Percentiles rank a stretch among this genome's conserved stretches.
Conservation (phyloP, 148 eudicot species). For the Salicornia ramosissima region DNA sequence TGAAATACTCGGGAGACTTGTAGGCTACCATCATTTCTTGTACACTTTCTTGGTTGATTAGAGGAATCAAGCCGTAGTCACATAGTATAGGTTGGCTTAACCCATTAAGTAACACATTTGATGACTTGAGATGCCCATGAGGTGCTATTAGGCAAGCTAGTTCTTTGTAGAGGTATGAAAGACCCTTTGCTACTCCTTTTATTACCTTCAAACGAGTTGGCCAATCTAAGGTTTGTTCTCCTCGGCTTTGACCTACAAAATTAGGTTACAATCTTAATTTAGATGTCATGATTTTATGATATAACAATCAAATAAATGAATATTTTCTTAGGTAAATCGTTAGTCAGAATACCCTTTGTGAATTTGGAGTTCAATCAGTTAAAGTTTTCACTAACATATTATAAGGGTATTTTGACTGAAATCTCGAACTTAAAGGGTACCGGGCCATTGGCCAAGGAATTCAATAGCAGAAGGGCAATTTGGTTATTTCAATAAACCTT, state of each 20-base stretch:
- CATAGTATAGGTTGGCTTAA: constrained; percentile 46
- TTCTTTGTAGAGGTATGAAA: constrained; percentile 58
- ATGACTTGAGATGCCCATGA: constrained; percentile 89
- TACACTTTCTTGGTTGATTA: constrained; percentile 68
- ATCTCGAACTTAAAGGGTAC: too few species aligned
- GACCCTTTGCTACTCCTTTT: constrained; percentile 63
- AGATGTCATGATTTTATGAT: too few species aligned
- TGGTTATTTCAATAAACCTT: too few species aligned
- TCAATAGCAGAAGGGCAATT: too few species aligned
- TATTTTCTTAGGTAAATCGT: too few species aligned
- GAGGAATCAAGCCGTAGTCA: constrained; percentile 64
- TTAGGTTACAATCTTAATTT: background rate
- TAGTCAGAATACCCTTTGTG: too few species aligned
- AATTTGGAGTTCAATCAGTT: too few species aligned
- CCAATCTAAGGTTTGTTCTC: constrained; percentile 49
- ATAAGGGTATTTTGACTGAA: too few species aligned
- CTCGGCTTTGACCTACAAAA: constrained; percentile 30
- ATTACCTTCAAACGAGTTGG: constrained; percentile 59
- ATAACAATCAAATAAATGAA: too few species aligned
- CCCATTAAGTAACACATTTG: constrained; percentile 58
- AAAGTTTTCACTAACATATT: too few species aligned
- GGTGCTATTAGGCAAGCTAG: constrained; percentile 57
- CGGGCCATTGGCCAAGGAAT: too few species aligned
- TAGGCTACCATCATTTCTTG: constrained; percentile 67
- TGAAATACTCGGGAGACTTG: constrained; percentile 73